These are phyloP conservation scores for Marasmius sp. DNA, from an alignment of 1,284 basidiomycete genomes.

Conservation along the genomic window DNA sequence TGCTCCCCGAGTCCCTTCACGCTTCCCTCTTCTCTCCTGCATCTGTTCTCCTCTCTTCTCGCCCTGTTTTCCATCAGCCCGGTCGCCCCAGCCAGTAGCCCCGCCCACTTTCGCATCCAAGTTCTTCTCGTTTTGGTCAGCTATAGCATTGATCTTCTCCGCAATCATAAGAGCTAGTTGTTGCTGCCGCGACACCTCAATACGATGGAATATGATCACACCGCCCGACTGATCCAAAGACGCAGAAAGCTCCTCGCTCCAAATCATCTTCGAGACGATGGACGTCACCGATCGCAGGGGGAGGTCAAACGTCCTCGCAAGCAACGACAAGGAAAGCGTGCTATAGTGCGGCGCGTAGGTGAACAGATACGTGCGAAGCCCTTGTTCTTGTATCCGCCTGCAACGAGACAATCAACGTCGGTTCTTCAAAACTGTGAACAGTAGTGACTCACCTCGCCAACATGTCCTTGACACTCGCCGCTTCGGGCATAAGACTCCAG, in stretches of 20 bases:
- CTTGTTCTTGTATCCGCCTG: conserved; percentile 97
- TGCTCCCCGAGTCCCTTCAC: conserved; percentile 62
- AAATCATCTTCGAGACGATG: conserved; percentile 98
- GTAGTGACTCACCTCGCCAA: conserved; percentile 70
- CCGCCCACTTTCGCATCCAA: conserved; percentile 86
- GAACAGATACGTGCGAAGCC: conserved; percentile 95
- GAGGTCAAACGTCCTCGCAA: conserved; percentile 88
- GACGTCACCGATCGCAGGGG: conserved; percentile 82
- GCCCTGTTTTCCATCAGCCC: conserved; percentile 68
- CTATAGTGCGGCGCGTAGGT: conserved; percentile 97
- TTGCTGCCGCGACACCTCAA: conserved; percentile 89
- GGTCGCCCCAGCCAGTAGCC: conserved; percentile 64
- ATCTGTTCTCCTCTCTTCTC: conserved; percentile 78
- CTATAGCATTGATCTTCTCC: conserved; percentile 83
- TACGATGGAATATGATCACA: conserved; percentile 88
- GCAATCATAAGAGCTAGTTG: conserved; percentile 86
- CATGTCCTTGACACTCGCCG: conserved; percentile 89
- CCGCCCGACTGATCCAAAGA: conserved; percentile 89
- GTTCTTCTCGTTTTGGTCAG: conserved; percentile 97
- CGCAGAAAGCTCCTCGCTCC: conserved; percentile 94
- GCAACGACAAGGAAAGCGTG: conserved; percentile 84
- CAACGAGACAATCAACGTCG: conserved; percentile 12
- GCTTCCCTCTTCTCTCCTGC: conserved; percentile 70
- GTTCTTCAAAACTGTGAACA: conserved; percentile 13
- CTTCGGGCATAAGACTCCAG: conserved; percentile 95